phyloP scores from a whole-genome alignment of 768 basidiomycete genomes.

The Auriscalpium orientale region DNA sequence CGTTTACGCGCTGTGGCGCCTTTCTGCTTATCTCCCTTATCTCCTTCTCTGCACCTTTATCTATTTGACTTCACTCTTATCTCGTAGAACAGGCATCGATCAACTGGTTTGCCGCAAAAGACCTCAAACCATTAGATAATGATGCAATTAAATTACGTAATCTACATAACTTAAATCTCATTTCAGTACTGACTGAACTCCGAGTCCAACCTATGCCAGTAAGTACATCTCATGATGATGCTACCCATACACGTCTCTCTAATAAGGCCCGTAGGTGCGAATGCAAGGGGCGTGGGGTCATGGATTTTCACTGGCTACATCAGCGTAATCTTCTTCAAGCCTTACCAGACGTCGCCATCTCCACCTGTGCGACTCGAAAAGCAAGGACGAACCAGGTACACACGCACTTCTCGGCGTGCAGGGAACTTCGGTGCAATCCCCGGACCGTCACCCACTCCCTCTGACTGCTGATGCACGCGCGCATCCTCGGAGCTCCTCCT shows the following conservation, averaged over 20 bases:
- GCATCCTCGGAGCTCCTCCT: constrained; percentile 65
- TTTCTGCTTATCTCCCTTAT: too few species aligned
- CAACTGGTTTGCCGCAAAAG: constrained; percentile 72
- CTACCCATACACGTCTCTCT: too few species aligned
- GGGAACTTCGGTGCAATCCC: constrained; percentile 58
- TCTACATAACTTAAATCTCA: too few species aligned
- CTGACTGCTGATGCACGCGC: constrained; percentile 69
- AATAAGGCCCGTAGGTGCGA: constrained; percentile 52
- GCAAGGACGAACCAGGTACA: constrained; percentile 31
- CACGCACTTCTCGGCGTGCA: constrained; percentile 28
- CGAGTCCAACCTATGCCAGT: too few species aligned
- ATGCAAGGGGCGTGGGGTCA: constrained; percentile 65
- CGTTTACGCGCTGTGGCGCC: too few species aligned
- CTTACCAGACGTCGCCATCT: constrained; percentile 72
- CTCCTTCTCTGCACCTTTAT: too few species aligned
- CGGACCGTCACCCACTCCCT: constrained; percentile 65
- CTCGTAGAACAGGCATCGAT: too few species aligned
- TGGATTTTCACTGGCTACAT: constrained; percentile 94
- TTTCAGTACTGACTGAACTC: too few species aligned
- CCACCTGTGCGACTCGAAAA: constrained; percentile 37
- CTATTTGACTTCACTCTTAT: too few species aligned
- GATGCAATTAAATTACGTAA: too few species aligned
- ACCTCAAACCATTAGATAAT: too few species aligned
- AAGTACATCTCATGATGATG: too few species aligned
- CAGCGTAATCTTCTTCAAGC: constrained; percentile 85